Evolutionary conservation across 495 filamentous ascomycete genomes (phyloP).

Genomic region (Hypomontagnella monticulosa): DNA sequence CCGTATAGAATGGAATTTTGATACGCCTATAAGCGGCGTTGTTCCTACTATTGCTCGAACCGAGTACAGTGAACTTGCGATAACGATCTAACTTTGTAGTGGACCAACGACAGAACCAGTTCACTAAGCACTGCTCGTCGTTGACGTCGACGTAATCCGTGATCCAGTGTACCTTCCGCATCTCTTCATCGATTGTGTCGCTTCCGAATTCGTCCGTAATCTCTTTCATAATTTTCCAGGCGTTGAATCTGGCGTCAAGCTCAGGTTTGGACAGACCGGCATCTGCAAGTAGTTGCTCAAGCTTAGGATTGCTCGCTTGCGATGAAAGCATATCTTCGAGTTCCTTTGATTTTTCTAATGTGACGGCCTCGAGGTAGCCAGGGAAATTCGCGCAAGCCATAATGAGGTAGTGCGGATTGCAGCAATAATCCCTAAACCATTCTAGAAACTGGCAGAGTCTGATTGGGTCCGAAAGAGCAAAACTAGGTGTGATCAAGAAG

Average conservation of each 20-base stretch:
- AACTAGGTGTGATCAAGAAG: constrained; percentile 71
- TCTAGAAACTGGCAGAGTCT: constrained; percentile 61
- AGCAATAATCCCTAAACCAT: constrained; percentile 60
- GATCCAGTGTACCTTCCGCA: constrained; percentile 55
- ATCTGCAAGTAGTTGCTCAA: constrained; percentile 23
- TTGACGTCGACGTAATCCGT: constrained; percentile 57
- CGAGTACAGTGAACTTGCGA: constrained; percentile 59
- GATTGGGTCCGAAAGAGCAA: constrained; percentile 62
- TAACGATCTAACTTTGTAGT: constrained; percentile 54
- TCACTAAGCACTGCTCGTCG: constrained; percentile 62
- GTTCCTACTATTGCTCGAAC: constrained; percentile 46
- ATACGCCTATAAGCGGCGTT: constrained; percentile 48
- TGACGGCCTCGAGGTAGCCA: constrained; percentile 53
- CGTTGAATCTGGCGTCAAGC: constrained; percentile 36
- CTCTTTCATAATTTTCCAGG: constrained; percentile 36
- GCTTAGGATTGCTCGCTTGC: constrained; percentile 19
- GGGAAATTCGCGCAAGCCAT: constrained; percentile 53
- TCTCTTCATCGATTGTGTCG: constrained; percentile 44
- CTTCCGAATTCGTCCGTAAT: constrained; percentile 40
- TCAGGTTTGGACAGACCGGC: constrained; percentile 28
- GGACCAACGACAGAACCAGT: constrained; percentile 66
- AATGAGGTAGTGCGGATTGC: constrained; percentile 37
- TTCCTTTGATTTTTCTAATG: constrained; percentile 51
- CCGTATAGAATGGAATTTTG: constrained; percentile 52
- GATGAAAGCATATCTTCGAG: constrained; percentile 30